A percentile compares a stretch with the other conserved stretches of the same genome.
These are phyloP conservation scores for Mortierella sp. DNA, from an alignment of 371 early-diverging fungal species.

Conservation along the genomic window DNA sequence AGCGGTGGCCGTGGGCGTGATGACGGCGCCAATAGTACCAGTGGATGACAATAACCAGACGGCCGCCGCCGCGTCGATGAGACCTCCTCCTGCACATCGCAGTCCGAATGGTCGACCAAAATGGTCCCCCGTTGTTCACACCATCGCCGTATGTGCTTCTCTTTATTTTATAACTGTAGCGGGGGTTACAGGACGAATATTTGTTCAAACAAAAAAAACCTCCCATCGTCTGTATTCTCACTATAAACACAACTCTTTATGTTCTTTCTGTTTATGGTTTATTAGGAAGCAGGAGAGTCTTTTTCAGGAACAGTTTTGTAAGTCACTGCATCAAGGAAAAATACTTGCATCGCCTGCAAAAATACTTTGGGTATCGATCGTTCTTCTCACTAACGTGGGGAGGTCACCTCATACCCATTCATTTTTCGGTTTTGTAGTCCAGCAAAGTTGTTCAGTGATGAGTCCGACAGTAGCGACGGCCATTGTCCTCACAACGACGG, in stretches of 20 bases:
- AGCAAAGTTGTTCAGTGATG: slow-evolving; percentile 20
- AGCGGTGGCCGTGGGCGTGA: background rate
- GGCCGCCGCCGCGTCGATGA: background rate
- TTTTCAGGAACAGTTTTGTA: slow-evolving; percentile 20
- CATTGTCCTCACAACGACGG: background rate
- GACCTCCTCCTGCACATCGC: background rate
- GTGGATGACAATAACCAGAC: background rate
- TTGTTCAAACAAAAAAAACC: too few species aligned
- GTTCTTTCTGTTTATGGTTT: too few species aligned
- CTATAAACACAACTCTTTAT: background rate
- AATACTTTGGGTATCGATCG: background rate
- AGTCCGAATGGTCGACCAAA: slow-evolving; percentile 34
- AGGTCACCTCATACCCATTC: background rate
- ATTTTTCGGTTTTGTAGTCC: background rate
- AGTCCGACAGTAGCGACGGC: background rate
- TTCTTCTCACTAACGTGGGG: background rate
- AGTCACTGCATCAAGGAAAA: background rate
- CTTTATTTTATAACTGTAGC: background rate
- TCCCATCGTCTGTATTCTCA: too few species aligned
- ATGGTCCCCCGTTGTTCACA: slow-evolving; percentile 36
- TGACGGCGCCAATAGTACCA: background rate
- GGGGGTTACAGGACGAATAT: too few species aligned
- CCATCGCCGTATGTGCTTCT: slow-evolving; percentile 21
- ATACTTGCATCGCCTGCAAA: too few species aligned
- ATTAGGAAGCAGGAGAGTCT: slow-evolving; percentile 24